A percentile compares a stretch with the other conserved stretches of the same genome.
Conservation (phyloP, 306 rosid species). For the Astragalus membranaceus region DNA sequence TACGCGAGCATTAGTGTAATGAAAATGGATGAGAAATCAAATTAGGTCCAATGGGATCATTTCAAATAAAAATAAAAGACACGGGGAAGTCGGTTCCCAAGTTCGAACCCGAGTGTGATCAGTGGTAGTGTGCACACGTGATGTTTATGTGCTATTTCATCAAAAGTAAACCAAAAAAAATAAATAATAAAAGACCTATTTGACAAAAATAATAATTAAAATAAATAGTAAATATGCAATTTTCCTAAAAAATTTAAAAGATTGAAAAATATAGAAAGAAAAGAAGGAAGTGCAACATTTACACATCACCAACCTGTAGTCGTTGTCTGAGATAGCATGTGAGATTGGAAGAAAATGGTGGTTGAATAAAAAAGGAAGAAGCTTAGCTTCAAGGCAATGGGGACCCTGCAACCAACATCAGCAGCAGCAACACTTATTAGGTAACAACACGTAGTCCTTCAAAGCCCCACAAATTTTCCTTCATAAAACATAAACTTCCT, state of each 20-base stretch:
- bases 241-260: background rate
- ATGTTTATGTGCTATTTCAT: too few species aligned
- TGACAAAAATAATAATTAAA: too few species aligned
- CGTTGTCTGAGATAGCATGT: conserved; percentile 11
- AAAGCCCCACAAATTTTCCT: background rate
- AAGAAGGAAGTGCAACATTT: conserved; percentile 10
- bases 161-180: too few species aligned
- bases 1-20: too few species aligned
- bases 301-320: conserved; percentile 13
- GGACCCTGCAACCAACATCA: conserved; percentile 69
- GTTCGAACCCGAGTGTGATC: too few species aligned
- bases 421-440: conserved; percentile 25
- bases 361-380: conserved; percentile 47
- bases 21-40: too few species aligned
- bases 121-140: too few species aligned
- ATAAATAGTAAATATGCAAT: too few species aligned
- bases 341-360: conserved; percentile 9
- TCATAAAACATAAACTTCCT: conserved; percentile 34
- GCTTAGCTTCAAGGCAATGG: conserved; percentile 96
- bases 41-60: too few species aligned
- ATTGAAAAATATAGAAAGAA: background rate
- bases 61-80: too few species aligned
- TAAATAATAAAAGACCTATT: too few species aligned
- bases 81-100: too few species aligned
- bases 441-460: conserved; percentile 22